Evolutionary conservation across 2,329 filamentous ascomycete species (phyloP).

Genomic region (Xylaria sp.): DNA sequence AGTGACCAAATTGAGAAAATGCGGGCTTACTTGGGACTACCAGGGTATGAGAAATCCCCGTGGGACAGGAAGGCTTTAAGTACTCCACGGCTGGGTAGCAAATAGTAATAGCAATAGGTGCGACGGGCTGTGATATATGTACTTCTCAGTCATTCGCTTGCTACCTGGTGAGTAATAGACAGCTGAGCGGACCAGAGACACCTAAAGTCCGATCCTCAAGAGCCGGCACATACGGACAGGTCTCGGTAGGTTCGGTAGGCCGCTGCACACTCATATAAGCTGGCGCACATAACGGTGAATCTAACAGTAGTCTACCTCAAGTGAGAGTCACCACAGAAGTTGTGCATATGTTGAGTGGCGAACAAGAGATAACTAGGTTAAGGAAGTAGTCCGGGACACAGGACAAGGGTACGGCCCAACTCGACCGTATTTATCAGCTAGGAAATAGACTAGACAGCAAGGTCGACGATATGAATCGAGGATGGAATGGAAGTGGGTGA

Average conservation of each 20-base stretch:
- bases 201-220: constrained; percentile 35
- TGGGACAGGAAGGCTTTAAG: not conserved
- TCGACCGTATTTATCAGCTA: not conserved
- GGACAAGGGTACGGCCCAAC: not conserved
- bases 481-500: not conserved
- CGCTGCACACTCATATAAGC: not conserved
- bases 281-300: not conserved
- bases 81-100: not conserved
- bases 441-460: not conserved
- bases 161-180: constrained; percentile 1
- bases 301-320: not conserved
- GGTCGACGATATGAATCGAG: not conserved
- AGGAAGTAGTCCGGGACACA: not conserved
- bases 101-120: not conserved
- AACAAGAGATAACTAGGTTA: not conserved
- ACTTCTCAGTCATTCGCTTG: constrained; percentile 7
- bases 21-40: not conserved
- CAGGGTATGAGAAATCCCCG: not conserved
- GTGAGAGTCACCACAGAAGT: not conserved
- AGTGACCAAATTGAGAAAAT: not conserved
- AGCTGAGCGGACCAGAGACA: constrained; percentile 17
- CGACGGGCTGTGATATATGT: not conserved
- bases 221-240: constrained; percentile 8
- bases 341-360: not conserved
- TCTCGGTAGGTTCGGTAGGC: constrained; percentile 7